Evolutionary conservation across 495 filamentous ascomycete genomes (phyloP), one percentile per base, ranked within the genome.

Genomic region (Umbilicaria muhlenbergii): DNA sequence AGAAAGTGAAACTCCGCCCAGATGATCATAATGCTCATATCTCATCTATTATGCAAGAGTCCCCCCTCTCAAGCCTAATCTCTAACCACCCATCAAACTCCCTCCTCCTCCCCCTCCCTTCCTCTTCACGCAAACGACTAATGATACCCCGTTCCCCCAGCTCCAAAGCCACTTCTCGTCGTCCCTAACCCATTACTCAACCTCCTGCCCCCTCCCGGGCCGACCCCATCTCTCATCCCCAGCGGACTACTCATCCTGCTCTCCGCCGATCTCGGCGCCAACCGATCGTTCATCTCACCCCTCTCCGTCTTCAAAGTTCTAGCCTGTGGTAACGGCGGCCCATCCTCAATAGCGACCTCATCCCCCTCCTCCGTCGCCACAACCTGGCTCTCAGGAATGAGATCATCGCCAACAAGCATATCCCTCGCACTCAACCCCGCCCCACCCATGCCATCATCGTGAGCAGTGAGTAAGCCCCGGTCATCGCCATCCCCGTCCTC

Each of bases 181-280:
- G 40, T 42, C 11, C 47, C 43, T 6, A 50, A 34, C 14, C 48
- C 39, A 42, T 46, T 39, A 36, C 43, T 50, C 32, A 46, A 32
- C 14, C 43, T 36, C 8, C 21, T 36, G 14, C 15, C 40, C 17
- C 36, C 36, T 14, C 34, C 35, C 15, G 11, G 39, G 15, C 34
- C 43, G 21, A 46, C 17, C 11, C 28, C 39, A 4, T 32, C 24
- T 43, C 32, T 40, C 24, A 18, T 39, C 14, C 37, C 39, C 16
- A 38, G 15, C 14, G 43, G 39, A 46, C 44, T 43, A 8, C 39
- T 42, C 14, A 12, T 39, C 36, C 36, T 21, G 13, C 24, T 36
- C 15, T 28, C 5, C 1, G 24, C 24, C 24, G 5, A 6, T 6
- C 24, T 28, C 3, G 8, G 24, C 24, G 8, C 6, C 24, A 0